phyloP scores from a whole-genome alignment of 306 rosid genomes.

The Ammopiptanthus mongolicus region DNA sequence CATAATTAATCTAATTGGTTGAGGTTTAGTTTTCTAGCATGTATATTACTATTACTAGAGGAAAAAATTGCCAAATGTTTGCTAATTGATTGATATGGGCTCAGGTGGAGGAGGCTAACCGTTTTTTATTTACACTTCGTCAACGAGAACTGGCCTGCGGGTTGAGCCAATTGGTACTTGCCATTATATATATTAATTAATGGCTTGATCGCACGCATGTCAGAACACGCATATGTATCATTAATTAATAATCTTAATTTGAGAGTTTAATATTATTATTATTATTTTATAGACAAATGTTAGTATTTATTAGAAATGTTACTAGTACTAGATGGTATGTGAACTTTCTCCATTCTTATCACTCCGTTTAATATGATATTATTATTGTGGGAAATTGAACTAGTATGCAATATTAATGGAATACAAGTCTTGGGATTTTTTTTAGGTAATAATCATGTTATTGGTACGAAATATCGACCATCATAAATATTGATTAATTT shows the following conservation, averaged over 20 bases:
- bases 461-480: no score
- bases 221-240: neutral
- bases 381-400: neutral
- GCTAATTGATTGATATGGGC: neutral
- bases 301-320: no score
- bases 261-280: neutral
- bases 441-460: no score
- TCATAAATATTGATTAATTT: no score
- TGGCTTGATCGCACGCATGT: neutral
- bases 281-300: no score
- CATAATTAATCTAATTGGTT: neutral
- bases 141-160: neutral
- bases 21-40: neutral
- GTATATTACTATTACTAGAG: neutral
- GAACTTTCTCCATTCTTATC: no score
- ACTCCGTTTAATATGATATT: neutral
- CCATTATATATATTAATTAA: no score
- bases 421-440: neutral
- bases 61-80: neutral
- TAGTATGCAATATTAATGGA: neutral
- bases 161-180: neutral
- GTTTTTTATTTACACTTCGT: constrained; percentile 5
- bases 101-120: neutral
- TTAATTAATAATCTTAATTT: neutral
- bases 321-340: no score